phyloP scores from a whole-genome alignment of 2,329 filamentous ascomycete genomes.

The Trichoderma cornu-damae region DNA sequence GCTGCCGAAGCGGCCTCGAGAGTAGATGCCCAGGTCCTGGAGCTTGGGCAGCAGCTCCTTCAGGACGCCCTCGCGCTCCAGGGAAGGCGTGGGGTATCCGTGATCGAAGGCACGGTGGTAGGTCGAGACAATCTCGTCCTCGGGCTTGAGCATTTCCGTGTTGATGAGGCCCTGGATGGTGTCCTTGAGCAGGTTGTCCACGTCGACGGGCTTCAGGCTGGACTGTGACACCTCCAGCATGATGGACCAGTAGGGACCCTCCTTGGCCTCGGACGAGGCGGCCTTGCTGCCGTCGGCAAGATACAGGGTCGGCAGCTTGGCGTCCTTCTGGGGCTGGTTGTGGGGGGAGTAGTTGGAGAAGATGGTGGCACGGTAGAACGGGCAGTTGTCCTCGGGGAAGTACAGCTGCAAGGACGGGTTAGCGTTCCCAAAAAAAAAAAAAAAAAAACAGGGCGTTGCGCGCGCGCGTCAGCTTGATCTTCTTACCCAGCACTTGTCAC shows the following conservation, averaged over 20 bases:
- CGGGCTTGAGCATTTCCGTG: constrained; percentile 88
- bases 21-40: constrained; percentile 85
- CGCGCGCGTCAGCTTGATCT: too few relatives aligned
- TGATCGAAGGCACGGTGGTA: constrained; percentile 98
- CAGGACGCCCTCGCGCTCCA: constrained; percentile 93
- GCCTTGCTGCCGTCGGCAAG: constrained; percentile 82
- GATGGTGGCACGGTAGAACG: constrained; percentile 98
- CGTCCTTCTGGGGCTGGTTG: constrained; percentile 83
- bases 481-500: constrained; percentile 96
- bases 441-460: too few relatives aligned
- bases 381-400: constrained; percentile 98
- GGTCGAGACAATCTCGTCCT: constrained; percentile 93
- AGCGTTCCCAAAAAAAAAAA: too few relatives aligned
- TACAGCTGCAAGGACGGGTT: constrained; percentile 58
- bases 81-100: constrained; percentile 90
- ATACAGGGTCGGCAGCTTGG: constrained; percentile 81
- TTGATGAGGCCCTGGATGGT: constrained; percentile 96
- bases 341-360: constrained; percentile 99
- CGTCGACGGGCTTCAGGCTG: constrained; percentile 86
- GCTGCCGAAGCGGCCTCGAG: constrained; percentile 92
- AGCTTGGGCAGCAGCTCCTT: constrained; percentile 90
- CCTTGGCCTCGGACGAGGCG: constrained; percentile 63
- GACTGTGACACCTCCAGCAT: constrained; percentile 99
- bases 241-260: constrained; percentile 98
- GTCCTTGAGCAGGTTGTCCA: constrained; percentile 77